Base-by-base conservation (phyloP, 805 yeast genomes). In the Saturnispora ahearnii region DNA sequence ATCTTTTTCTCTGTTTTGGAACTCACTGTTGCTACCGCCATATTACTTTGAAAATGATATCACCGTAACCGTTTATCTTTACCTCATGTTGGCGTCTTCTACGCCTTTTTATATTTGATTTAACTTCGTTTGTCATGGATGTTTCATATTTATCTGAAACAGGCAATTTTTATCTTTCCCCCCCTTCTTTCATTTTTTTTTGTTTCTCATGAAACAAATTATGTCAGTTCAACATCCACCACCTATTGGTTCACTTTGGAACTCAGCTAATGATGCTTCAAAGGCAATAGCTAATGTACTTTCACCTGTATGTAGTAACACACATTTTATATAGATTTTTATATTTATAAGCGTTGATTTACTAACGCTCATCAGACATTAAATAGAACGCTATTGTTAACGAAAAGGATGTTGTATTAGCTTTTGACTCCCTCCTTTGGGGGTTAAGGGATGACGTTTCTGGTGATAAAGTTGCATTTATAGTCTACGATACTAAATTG, bases 361-460 rank as follows among this genome's bases (percentile, higher is more conserved):
- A 41, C 41, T 43, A 45, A 29, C 28, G 30, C 41, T 30, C 36
- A n/a, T 9, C 28, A 28, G 11, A 12, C 5, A 22, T 26, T 8
- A 26, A 26, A 6, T 15, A 45, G 48, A 37, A 37, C 28, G 31
- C 32, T n/a, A 31, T 47, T 26, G 26, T 41, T 18, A 44, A 47
- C 10, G 45, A 47, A 41, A 42, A 47, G 34, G 41, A 34, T 3
- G 45, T 47, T 8, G 9, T 41, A 12, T 6, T 41, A 12, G 45
- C 50, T 6, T 47, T 41, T 29, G 50, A 47, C n/a, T 32, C 45
- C 8, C 41, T 47, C 15, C 29, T 47, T 4, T 47, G 50, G 50
- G 26, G 34, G 12, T 15, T 47, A 8, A 28, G 45, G 18, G 50
- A 47, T 22, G 50, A 47, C 10, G 13, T 32, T 10, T 24, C 50